Percentiles rank a stretch among this genome's conserved stretches.
Evolutionary conservation across 1,139 yeast genomes (phyloP).

Genomic region (Geotrichum bryndzae): DNA sequence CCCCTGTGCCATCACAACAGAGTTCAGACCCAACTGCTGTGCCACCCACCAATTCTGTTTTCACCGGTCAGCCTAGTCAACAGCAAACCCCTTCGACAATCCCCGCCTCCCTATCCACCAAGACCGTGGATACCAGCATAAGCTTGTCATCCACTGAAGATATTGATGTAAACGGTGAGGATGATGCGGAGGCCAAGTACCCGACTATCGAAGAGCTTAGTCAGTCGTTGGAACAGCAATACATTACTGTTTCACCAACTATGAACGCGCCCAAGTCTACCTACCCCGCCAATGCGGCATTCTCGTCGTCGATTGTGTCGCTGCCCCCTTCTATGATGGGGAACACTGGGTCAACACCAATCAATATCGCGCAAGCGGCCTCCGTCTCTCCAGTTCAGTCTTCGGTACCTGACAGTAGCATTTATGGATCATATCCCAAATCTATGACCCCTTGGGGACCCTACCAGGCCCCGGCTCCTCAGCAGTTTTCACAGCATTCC

Average conservation of each 20-base stretch:
- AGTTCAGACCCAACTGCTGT: constrained; percentile 19
- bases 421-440: constrained; percentile 2
- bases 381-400: constrained; percentile 1
- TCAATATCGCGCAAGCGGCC: background rate
- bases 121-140: constrained; percentile 6
- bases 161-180: constrained; percentile 19
- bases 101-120: constrained; percentile 8
- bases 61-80: background rate
- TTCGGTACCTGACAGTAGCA: background rate
- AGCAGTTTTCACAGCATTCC: background rate
- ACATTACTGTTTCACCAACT: constrained; percentile 20
- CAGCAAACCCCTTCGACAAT: constrained; percentile 3
- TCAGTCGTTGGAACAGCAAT: constrained; percentile 23
- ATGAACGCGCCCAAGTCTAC: background rate
- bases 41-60: constrained; percentile 20
- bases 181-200: constrained; percentile 26
- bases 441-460: constrained; percentile 10
- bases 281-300: constrained; percentile 2
- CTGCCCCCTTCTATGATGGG: constrained; percentile 2
- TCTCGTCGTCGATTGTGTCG: constrained; percentile 8
- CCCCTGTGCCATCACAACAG: background rate
- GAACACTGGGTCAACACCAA: constrained; percentile 2
- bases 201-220: constrained; percentile 37
- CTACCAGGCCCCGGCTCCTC: constrained; percentile 1
- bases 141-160: constrained; percentile 4